phyloP scores from a whole-genome alignment of 2,329 filamentous ascomycete species.

The Fusarium concolor region DNA sequence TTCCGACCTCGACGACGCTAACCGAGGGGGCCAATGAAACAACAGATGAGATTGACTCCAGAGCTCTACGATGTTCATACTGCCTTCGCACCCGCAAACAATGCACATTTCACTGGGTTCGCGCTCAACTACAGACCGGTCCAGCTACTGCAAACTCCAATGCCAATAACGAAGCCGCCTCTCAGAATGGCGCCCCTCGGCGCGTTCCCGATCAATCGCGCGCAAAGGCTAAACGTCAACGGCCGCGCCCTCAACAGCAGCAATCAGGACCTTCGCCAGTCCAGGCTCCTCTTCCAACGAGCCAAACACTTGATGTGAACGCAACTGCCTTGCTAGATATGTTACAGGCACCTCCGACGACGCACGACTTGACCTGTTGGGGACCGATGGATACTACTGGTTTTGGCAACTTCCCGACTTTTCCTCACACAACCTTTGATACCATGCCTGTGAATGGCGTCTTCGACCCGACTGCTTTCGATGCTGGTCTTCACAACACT shows the following conservation, averaged over 20 bases:
- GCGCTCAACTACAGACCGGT: conserved; percentile 45
- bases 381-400: conserved; percentile 44
- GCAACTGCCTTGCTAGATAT: conserved; percentile 46
- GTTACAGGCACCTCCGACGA: conserved; percentile 45
- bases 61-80: conserved; percentile 46
- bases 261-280: conserved; percentile 36
- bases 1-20: conserved; percentile 36
- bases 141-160: conserved; percentile 31
- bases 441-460: conserved; percentile 42
- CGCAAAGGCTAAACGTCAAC: conserved; percentile 45
- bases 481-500: conserved; percentile 41
- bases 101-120: conserved; percentile 47
- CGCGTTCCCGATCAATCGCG: conserved; percentile 44
- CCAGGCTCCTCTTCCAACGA: conserved; percentile 40
- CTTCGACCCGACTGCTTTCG: conserved; percentile 43
- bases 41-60: conserved; percentile 46
- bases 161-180: conserved; percentile 25
- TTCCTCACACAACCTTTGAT: conserved; percentile 43
- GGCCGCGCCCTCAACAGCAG: conserved; percentile 40
- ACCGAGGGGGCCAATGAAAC: conserved; percentile 38
- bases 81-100: conserved; percentile 46
- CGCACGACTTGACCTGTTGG: conserved; percentile 45
- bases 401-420: conserved; percentile 42
- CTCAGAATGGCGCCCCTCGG: conserved; percentile 35
- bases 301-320: conserved; percentile 43